These are phyloP conservation scores for Bacterosira constricta DNA, from an alignment of 108 stramenopile genomes.

Conservation along the genomic window DNA sequence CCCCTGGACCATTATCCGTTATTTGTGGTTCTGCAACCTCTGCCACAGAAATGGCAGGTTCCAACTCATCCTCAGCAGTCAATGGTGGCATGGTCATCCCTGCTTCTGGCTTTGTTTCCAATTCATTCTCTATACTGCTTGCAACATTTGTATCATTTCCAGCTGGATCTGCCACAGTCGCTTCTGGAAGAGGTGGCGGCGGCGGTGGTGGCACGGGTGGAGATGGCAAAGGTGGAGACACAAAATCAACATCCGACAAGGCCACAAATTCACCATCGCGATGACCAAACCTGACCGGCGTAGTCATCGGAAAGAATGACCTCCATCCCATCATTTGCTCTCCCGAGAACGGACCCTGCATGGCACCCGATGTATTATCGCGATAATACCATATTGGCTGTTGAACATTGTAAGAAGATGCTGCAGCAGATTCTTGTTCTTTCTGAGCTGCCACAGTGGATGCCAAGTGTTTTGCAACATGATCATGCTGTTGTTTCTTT, in stretches of 20 bases:
- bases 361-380: conserved; percentile 57
- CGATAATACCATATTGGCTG: conserved; percentile 64
- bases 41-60: conserved; percentile 6
- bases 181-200: neutral
- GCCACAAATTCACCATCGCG: conserved; percentile 25
- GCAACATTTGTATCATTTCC: conserved; percentile 5
- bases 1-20: conserved; percentile 18
- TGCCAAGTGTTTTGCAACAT: conserved; percentile 14
- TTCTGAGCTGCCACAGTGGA: neutral
- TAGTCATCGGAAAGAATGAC: conserved; percentile 51
- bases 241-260: conserved; percentile 38
- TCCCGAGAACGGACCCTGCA: conserved; percentile 79
- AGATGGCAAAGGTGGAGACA: neutral
- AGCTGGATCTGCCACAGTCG: conserved; percentile 3
- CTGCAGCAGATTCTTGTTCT: conserved; percentile 1
- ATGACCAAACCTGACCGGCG: conserved; percentile 37
- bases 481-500: conserved; percentile 27
- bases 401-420: conserved; percentile 26
- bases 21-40: conserved; percentile 17
- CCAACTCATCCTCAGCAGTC: neutral
- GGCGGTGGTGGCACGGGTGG: conserved; percentile 7
- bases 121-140: neutral
- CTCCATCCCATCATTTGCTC: conserved; percentile 63
- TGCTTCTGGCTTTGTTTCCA: neutral
- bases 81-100: neutral